Evolutionary conservation across 1,284 basidiomycete species (phyloP), one percentile per base, ranked within the genome.

Genomic region (Apiotrichum akiyoshidainum): DNA sequence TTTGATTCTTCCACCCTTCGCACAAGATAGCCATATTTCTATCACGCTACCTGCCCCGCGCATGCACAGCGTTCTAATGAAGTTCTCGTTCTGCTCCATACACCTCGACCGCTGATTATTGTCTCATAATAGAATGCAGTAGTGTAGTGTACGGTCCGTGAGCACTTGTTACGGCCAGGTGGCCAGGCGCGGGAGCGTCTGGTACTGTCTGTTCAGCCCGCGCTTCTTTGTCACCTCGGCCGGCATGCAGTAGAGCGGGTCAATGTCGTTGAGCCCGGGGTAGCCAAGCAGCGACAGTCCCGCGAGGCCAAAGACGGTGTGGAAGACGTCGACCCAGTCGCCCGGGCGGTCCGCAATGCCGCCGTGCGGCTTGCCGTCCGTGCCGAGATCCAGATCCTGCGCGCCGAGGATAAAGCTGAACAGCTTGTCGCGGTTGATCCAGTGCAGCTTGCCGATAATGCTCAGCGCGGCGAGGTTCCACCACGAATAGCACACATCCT

Each of bases 401-500:
- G 93, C 88, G 22, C 87, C 87, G 6, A 98, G 81, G 59, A 99
- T 95, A 78, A 98, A 99, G 1, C 75, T 65, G 5, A 73, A 69
- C 13, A 98, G 81, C 74, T 90, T 92, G n/a, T 87, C 83, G 0
- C 85, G 81, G 73, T 97, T 88, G 69, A 99, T 96, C 92, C 95
- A 99, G 12, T 85, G 80, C 19, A 94, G 75, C 69, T 88, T 90
- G 47, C 87, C 84, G 41, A 99, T 78, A 59, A 97, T 94, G 19
- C 91, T 86, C 52, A 99, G 77, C 0, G 90, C 82, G 0, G 94
- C 93, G 3, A 99, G 83, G 7, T 95, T 92, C 93, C 94, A 99
- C 81, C 92, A 95, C 68, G 89, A 92, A 78, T 99, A 99, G 80
- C 96, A 99, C 66, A 94, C 94, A 72, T 98, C 94, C 79, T 95